These are phyloP conservation scores for Triangularia setosa DNA, from an alignment of 2,329 filamentous ascomycete genomes.

Conservation along the genomic window DNA sequence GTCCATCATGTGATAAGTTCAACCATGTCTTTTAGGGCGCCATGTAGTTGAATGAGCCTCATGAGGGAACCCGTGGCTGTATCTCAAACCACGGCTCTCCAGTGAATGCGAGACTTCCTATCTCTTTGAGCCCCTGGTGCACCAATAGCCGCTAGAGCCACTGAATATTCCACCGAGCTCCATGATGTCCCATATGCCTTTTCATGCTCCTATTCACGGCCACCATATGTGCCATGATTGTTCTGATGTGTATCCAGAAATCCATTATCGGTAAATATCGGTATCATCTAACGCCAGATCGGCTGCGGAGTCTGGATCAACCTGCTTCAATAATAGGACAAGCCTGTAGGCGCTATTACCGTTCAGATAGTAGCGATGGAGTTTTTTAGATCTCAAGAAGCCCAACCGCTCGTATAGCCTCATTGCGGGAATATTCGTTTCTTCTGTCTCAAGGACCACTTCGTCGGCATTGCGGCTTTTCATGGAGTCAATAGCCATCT, in stretches of 20 bases:
- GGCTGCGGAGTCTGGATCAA: conserved; percentile 39
- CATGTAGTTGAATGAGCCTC: neutral
- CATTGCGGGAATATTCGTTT: conserved; percentile 85
- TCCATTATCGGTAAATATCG: conserved; percentile 15
- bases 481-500: conserved; percentile 89
- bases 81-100: neutral
- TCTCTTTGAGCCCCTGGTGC: neutral
- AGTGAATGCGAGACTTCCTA: neutral
- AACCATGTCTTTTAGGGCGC: neutral
- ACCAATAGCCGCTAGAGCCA: neutral
- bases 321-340: conserved; percentile 69
- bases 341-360: conserved; percentile 91
- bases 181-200: neutral
- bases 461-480: conserved; percentile 79
- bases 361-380: conserved; percentile 95
- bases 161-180: neutral
- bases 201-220: neutral
- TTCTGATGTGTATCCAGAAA: neutral
- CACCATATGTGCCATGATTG: neutral
- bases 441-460: conserved; percentile 93
- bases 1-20: neutral
- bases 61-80: neutral
- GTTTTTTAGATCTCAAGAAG: conserved; percentile 84
- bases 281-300: conserved; percentile 34
- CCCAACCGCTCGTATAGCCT: conserved; percentile 89